Base-by-base conservation (phyloP, 2,329 filamentous ascomycete species). In the Huntiella abstrusa region DNA sequence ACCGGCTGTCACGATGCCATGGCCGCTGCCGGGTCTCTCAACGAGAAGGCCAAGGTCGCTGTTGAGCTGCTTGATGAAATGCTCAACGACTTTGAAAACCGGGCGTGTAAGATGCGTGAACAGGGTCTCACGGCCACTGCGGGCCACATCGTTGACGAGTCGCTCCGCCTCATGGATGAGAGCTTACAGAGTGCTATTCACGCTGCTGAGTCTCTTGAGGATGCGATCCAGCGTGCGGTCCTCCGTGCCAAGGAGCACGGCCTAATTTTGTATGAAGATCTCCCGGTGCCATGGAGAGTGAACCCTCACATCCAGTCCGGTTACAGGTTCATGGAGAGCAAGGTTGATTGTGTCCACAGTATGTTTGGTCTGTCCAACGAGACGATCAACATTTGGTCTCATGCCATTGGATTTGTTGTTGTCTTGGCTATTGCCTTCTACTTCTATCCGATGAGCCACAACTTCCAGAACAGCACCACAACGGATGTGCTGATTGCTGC, bases 311-410 rank as follows among this genome's bases (percentile, higher is more conserved):
- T 98, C 58, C 69, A 78, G 44, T 76, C 75, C 46, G 91, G 91
- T 13, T 98, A 98, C 60, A 87, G 91, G 44, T 98, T 98, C 66
- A 82, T 77, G 51, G 84, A 93, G 56, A 86, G 83, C 50, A 93
- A 93, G 61, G 67, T 88, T 47, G 88, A 88, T 54, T 96, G 88
- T 59, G 68, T 96, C 44, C 73, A 75, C 44, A 94, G 86, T 16
- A 76, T 84, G 51, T 87, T 94, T 57, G 72, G 75, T 52, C 66
- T 91, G 49, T 92, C 84, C 52, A 98, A 98, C 62, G 91, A 98
- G 64, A 74, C 81, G 36, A 80, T 96, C 66, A 98, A 98, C 63
- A 98, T 98, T 57, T 98, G 91, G 91, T 88, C 87, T 2, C 91
- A 98, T 59, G 75, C 81, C 10, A 71, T 98, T 28, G 91, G 91